Conservation (phyloP, 345 rosid genomes). For the Linum trigynum region DNA sequence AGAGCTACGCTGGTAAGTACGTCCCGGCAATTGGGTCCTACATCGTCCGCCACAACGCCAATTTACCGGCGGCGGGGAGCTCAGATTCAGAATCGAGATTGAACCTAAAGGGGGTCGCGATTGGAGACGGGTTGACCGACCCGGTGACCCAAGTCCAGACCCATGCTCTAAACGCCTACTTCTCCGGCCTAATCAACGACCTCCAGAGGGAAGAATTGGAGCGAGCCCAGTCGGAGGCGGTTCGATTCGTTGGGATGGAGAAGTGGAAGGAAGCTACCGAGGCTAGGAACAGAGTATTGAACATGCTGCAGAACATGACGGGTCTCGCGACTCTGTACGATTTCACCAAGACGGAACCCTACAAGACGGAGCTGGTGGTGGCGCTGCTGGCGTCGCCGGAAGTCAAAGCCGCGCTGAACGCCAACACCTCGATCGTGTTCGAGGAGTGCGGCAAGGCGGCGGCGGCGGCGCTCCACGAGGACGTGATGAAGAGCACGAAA, state of each 20-base stretch:
- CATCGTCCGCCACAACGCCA: background rate
- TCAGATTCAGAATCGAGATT: background rate
- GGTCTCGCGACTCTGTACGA: background rate
- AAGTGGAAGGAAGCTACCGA: constrained; percentile 1
- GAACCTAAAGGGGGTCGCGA: background rate
- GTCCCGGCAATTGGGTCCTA: constrained; percentile 2
- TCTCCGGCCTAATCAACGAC: constrained; percentile 1
- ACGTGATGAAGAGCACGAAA: constrained; percentile 3
- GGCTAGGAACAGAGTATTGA: background rate
- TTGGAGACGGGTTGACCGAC: background rate
- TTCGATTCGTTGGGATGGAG: background rate
- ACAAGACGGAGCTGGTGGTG: background rate
- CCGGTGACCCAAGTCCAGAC: constrained; percentile 3
- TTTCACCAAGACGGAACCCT: background rate
- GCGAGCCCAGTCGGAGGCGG: background rate
- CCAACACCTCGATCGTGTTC: background rate
- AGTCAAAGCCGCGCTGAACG: background rate
- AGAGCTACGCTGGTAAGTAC: constrained; percentile 3
- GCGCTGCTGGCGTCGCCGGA: background rate
- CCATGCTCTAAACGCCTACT: background rate
- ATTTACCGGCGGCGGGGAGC: background rate
- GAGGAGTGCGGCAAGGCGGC: background rate
- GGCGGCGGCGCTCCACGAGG: background rate
- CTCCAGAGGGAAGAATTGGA: background rate
- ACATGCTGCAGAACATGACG: background rate